Evolutionary conservation across 2,329 filamentous ascomycete genomes (phyloP).

Genomic region (Aquanectria penicillioides): DNA sequence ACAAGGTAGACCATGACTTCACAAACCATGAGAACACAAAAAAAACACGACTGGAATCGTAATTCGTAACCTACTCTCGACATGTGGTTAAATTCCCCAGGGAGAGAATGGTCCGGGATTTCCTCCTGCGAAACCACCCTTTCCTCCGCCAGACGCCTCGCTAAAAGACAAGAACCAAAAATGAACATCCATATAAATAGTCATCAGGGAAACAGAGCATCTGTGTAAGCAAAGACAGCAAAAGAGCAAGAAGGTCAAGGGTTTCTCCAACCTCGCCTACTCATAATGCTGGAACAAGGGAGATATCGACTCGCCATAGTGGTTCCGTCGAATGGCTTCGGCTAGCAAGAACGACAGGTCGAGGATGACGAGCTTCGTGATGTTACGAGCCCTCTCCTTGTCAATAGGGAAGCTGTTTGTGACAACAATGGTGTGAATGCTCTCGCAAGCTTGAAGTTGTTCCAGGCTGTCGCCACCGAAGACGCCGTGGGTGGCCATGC

Average conservation of each 20-base stretch:
- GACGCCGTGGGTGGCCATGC: slow-evolving; percentile 95
- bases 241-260: background rate
- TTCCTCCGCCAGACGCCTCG: slow-evolving; percentile 49
- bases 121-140: slow-evolving; percentile 24
- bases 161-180: slow-evolving; percentile 42
- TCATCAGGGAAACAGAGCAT: slow-evolving; percentile 27
- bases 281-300: slow-evolving; percentile 75
- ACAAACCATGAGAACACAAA: slow-evolving; percentile 14
- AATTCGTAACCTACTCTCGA: slow-evolving; percentile 38
- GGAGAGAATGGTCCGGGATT: slow-evolving; percentile 28
- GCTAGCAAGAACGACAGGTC: slow-evolving; percentile 89
- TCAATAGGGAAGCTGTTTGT: slow-evolving; percentile 97
- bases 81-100: slow-evolving; percentile 24
- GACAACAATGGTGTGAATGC: slow-evolving; percentile 92
- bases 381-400: slow-evolving; percentile 74
- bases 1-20: slow-evolving; percentile 2
- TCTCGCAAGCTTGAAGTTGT: slow-evolving; percentile 90
- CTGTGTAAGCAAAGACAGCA: slow-evolving; percentile 11
- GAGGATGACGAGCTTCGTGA: slow-evolving; percentile 87
- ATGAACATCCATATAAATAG: slow-evolving; percentile 29
- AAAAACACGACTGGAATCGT: slow-evolving; percentile 29
- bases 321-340: slow-evolving; percentile 94
- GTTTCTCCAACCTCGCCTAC: slow-evolving; percentile 45
- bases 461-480: slow-evolving; percentile 91
- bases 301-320: slow-evolving; percentile 89